Conservation (phyloP, 345 rosid species). For the Luvunga scandens region DNA sequence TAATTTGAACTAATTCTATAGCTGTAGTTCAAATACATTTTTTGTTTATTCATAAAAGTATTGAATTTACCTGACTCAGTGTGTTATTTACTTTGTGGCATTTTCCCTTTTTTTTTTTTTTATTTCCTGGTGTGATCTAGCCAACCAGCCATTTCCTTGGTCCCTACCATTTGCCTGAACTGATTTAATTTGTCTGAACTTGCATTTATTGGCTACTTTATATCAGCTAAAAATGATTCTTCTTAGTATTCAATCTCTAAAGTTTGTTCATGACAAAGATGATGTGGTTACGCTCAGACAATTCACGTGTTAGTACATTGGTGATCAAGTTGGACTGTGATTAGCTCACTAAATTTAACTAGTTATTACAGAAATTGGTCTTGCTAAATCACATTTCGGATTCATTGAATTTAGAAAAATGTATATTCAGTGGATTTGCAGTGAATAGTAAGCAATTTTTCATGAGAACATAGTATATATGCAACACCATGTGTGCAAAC, state of each 20-base stretch:
- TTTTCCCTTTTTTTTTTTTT: neutral
- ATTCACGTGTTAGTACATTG: neutral
- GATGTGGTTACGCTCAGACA: neutral
- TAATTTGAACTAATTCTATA: neutral
- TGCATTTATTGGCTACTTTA: slow-evolving; percentile 6
- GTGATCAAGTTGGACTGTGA: neutral
- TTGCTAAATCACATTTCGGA: no score
- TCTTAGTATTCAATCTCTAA: neutral
- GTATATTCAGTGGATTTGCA: no score
- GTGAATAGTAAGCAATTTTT: no score
- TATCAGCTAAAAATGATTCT: neutral
- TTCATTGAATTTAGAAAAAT: no score
- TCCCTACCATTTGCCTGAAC: slow-evolving; percentile 5
- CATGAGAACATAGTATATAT: neutral
- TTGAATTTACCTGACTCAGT: slow-evolving; percentile 31
- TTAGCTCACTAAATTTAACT: neutral
- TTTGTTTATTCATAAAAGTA: slow-evolving; percentile 12
- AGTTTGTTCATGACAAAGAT: neutral
- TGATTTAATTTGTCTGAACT: slow-evolving; percentile 5
- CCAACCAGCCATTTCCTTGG: neutral
- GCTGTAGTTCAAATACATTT: neutral
- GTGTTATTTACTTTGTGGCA: neutral
- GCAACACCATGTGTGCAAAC: neutral
- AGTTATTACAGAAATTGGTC: neutral
- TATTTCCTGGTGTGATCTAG: slow-evolving; percentile 13